phyloP scores from a whole-genome alignment of 2,329 filamentous ascomycete species.

The Exophiala lecanii-corni region DNA sequence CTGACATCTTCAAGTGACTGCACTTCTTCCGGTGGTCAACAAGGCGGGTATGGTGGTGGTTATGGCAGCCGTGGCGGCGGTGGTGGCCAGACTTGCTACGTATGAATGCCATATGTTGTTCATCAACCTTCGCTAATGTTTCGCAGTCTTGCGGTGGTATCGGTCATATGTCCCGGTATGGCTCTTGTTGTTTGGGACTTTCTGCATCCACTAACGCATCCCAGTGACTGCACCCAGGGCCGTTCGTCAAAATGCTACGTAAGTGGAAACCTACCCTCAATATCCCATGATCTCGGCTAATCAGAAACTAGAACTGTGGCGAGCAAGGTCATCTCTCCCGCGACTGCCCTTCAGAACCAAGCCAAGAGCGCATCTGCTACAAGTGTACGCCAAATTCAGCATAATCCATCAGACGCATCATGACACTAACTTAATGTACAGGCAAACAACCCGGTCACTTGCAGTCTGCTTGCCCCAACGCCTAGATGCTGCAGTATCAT shows the following conservation, averaged over 20 bases:
- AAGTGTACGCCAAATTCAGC: slow-evolving; percentile 78
- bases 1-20: slow-evolving; percentile 34
- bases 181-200: background rate
- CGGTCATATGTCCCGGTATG: slow-evolving; percentile 67
- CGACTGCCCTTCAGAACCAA: slow-evolving; percentile 90
- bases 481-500: no score
- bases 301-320: slow-evolving; percentile 47
- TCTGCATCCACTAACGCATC: background rate
- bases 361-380: slow-evolving; percentile 95
- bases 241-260: slow-evolving; percentile 89
- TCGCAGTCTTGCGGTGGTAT: slow-evolving; percentile 73
- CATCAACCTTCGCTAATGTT: slow-evolving; percentile 5
- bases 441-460: slow-evolving; percentile 71
- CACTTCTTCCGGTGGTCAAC: slow-evolving; percentile 52
- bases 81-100: slow-evolving; percentile 86
- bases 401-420: no score
- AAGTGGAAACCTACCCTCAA: no score
- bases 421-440: no score
- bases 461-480: slow-evolving; percentile 85
- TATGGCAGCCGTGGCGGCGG: slow-evolving; percentile 47
- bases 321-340: slow-evolving; percentile 93
- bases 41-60: slow-evolving; percentile 46
- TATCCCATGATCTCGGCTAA: no score
- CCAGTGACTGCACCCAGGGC: slow-evolving; percentile 92
- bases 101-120: slow-evolving; percentile 16